Evolutionary conservation across 805 yeast genomes (phyloP).

Genomic region (Kuraishia capsulata): DNA sequence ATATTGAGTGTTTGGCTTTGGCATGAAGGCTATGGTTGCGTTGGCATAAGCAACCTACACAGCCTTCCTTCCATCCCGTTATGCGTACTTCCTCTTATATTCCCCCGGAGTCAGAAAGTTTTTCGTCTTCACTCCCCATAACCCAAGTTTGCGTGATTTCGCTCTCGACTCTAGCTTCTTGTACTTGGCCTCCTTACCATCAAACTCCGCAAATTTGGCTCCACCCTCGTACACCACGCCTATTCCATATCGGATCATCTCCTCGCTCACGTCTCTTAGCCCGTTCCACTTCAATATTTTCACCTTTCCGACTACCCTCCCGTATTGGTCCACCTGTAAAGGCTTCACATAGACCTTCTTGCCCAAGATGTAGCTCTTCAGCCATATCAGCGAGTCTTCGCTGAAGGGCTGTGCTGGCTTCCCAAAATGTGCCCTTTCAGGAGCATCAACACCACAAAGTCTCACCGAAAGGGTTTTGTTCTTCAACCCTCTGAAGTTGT

Average conservation of each 20-base stretch:
- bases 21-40: background rate
- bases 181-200: slow-evolving; percentile 59
- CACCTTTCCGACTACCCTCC: slow-evolving; percentile 77
- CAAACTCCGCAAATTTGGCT: slow-evolving; percentile 67
- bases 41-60: too few relatives aligned
- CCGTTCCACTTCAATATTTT: slow-evolving; percentile 56
- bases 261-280: slow-evolving; percentile 70
- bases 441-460: slow-evolving; percentile 93
- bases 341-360: slow-evolving; percentile 69
- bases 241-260: slow-evolving; percentile 77
- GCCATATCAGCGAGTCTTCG: slow-evolving; percentile 78
- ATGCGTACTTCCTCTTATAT: slow-evolving; percentile 50
- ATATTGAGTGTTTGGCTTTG: background rate
- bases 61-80: too few relatives aligned
- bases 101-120: slow-evolving; percentile 66
- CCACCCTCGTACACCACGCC: slow-evolving; percentile 86
- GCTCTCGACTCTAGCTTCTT: slow-evolving; percentile 54
- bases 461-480: slow-evolving; percentile 73
- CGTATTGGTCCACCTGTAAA: slow-evolving; percentile 77
- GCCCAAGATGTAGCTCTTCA: slow-evolving; percentile 56
- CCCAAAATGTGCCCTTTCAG: slow-evolving; percentile 92
- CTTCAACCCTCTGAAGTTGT: slow-evolving; percentile 34
- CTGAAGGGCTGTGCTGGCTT: slow-evolving; percentile 84
- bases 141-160: slow-evolving; percentile 44
- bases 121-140: slow-evolving; percentile 53